phyloP scores from a whole-genome alignment of 352 stramenopile genomes.

The Phytophthora palmivora region DNA sequence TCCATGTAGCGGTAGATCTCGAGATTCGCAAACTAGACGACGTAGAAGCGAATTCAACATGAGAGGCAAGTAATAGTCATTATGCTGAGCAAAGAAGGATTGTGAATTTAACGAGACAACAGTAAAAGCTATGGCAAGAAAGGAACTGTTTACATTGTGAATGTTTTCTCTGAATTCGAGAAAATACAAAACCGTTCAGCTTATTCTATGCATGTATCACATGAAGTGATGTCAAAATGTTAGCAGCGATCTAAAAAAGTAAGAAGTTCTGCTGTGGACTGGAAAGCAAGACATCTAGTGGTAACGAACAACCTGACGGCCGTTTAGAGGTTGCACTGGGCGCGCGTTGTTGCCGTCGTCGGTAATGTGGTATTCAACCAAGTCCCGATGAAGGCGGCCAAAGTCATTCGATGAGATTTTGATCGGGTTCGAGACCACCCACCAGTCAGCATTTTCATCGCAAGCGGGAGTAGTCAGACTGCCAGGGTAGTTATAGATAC shows the following conservation, averaged over 20 bases:
- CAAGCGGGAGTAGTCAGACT: slow-evolving; percentile 68
- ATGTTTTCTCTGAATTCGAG: slow-evolving; percentile 1
- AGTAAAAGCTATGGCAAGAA: neutral
- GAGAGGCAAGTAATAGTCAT: too few relatives aligned
- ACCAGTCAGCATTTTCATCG: slow-evolving; percentile 68
- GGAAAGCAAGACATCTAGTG: slow-evolving; percentile 13
- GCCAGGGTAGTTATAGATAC: slow-evolving; percentile 71
- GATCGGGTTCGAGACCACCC: slow-evolving; percentile 60
- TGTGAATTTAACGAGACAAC: neutral
- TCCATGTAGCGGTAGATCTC: neutral
- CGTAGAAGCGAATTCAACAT: neutral
- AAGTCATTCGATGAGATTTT: slow-evolving; percentile 50
- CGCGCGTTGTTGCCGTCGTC: slow-evolving; percentile 56
- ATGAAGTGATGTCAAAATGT: slow-evolving; percentile 8
- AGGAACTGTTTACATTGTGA: slow-evolving; percentile 1
- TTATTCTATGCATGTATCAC: slow-evolving; percentile 14
- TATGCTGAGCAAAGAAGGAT: too few relatives aligned
- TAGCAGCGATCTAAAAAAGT: slow-evolving; percentile 16
- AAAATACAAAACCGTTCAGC: slow-evolving; percentile 1
- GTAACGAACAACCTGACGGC: slow-evolving; percentile 35
- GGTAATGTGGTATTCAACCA: slow-evolving; percentile 42
- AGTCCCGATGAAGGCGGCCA: slow-evolving; percentile 38
- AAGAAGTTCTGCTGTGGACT: slow-evolving; percentile 27
- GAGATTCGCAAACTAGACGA: neutral
- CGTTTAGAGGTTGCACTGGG: slow-evolving; percentile 49